Conservation (phyloP, 371 early-diverging fungal genomes). For the Mortierella sp. region DNA sequence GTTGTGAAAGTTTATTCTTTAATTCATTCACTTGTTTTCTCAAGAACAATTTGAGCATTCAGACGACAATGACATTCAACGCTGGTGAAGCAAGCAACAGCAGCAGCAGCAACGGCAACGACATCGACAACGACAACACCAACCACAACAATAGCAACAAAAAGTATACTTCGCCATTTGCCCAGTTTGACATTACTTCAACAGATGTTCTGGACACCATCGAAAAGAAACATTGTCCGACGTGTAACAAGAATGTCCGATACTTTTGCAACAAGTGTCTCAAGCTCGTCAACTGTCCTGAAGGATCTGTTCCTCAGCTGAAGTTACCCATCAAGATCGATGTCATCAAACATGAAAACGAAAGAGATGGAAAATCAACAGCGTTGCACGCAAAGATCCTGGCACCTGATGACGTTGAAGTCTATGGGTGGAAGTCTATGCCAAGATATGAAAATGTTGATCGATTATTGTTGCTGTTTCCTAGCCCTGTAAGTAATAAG, state of each 20-base stretch:
- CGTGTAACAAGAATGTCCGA: constrained; percentile 74
- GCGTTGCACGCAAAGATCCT: constrained; percentile 88
- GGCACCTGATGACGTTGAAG: constrained; percentile 75
- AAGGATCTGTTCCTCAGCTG: constrained; percentile 72
- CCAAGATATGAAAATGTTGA: constrained; percentile 73
- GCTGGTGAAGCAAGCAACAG: neutral
- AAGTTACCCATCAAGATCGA: constrained; percentile 82
- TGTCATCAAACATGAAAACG: constrained; percentile 85
- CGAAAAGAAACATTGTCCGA: constrained; percentile 59
- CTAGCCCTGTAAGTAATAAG: constrained; percentile 75
- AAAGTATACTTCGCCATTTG: constrained; percentile 35
- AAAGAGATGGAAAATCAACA: constrained; percentile 88
- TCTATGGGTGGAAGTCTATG: constrained; percentile 70
- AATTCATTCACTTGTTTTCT: too few species aligned
- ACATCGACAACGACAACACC: neutral
- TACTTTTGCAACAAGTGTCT: constrained; percentile 84
- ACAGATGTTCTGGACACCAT: constrained; percentile 47
- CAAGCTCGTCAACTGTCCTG: constrained; percentile 61
- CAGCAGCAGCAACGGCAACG: neutral
- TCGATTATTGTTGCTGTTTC: constrained; percentile 86
- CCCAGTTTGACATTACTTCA: constrained; percentile 47
- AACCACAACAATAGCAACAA: constrained; percentile 5
- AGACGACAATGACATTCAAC: too few species aligned
- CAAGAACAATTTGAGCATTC: too few species aligned
- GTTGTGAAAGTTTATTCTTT: too few species aligned